Evolutionary conservation across 805 yeast genomes (phyloP).

Genomic region (Yarrowia deformans): DNA sequence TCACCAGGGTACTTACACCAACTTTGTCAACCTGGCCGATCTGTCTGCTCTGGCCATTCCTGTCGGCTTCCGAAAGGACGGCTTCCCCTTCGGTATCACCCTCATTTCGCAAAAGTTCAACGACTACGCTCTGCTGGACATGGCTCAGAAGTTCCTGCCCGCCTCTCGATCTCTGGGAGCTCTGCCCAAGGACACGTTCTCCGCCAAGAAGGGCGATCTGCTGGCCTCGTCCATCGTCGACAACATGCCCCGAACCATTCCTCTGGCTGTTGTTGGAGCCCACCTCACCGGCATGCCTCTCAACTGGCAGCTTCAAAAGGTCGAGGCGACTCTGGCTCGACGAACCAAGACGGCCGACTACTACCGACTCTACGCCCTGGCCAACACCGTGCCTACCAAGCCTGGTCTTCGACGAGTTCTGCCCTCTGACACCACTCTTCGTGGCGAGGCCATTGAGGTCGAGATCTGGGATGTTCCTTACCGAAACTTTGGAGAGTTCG

Average conservation of each 20-base stretch:
- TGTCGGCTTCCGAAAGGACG: conserved; percentile 85
- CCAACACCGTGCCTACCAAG: conserved; percentile 74
- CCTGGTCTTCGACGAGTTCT: conserved; percentile 85
- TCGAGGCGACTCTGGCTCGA: conserved; percentile 72
- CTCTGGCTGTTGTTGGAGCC: conserved; percentile 95
- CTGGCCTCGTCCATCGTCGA: conserved; percentile 56
- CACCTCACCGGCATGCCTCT: conserved; percentile 87
- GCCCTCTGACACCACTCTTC: conserved; percentile 43
- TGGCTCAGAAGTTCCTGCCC: conserved; percentile 73
- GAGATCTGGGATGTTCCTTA: conserved; percentile 86
- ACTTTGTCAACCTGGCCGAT: conserved; percentile 94
- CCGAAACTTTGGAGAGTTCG: conserved; percentile 80
- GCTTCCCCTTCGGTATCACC: conserved; percentile 90
- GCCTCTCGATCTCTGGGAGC: conserved; percentile 67
- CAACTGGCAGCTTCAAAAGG: conserved; percentile 92
- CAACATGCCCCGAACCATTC: conserved; percentile 56
- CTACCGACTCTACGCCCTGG: conserved; percentile 79
- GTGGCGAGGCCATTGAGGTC: conserved; percentile 69
- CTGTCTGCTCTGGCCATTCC: conserved; percentile 92
- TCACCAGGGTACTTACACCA: conserved; percentile 95
- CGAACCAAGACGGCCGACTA: conserved; percentile 72
- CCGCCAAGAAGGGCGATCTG: conserved; percentile 55
- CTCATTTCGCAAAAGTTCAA: conserved; percentile 80
- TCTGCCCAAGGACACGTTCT: conserved; percentile 49
- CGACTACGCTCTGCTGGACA: conserved; percentile 85